Percentiles rank a stretch among this genome's conserved stretches.
phyloP scores from a whole-genome alignment of 2,329 filamentous ascomycete species.

The Nemania sp. region DNA sequence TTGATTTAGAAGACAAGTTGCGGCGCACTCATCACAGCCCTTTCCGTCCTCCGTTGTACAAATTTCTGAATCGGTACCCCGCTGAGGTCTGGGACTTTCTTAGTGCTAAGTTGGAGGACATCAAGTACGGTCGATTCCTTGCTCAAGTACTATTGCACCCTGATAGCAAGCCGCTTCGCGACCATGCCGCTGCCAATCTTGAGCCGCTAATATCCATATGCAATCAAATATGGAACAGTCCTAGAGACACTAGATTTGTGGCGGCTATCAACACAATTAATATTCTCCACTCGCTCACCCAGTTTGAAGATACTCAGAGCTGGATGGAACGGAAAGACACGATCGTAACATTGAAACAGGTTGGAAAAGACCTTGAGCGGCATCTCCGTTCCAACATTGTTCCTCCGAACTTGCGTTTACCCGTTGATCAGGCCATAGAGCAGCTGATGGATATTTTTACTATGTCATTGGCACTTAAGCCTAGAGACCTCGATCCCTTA shows the following conservation, averaged over 20 bases:
- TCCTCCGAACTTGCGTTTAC: conserved; percentile 72
- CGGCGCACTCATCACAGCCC: conserved; percentile 88
- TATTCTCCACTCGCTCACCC: conserved; percentile 76
- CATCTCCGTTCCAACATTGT: conserved; percentile 72
- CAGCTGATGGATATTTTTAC: conserved; percentile 86
- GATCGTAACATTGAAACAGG: conserved; percentile 62
- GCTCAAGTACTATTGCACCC: conserved; percentile 80
- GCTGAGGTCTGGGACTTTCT: conserved; percentile 85
- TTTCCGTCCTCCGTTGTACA: conserved; percentile 86
- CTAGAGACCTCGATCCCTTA: conserved; percentile 78
- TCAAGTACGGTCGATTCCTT: conserved; percentile 87
- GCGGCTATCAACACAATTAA: conserved; percentile 88
- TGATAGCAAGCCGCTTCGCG: conserved; percentile 73
- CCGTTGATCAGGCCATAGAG: conserved; percentile 86
- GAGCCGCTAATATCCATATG: conserved; percentile 71
- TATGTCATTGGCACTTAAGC: conserved; percentile 73
- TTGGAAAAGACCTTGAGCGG: conserved; percentile 77
- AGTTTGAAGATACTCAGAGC: conserved; percentile 62
- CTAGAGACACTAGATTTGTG: conserved; percentile 68
- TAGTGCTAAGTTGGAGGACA: conserved; percentile 76
- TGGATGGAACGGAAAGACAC: conserved; percentile 74
- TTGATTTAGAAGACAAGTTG: conserved; percentile 83
- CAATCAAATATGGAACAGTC: conserved; percentile 64
- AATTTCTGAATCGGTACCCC: conserved; percentile 91
- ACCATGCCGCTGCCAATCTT: conserved; percentile 72